These are phyloP conservation scores for Oenanthe sinensis DNA, from an alignment of 129 eudicot genomes.

Conservation along the genomic window DNA sequence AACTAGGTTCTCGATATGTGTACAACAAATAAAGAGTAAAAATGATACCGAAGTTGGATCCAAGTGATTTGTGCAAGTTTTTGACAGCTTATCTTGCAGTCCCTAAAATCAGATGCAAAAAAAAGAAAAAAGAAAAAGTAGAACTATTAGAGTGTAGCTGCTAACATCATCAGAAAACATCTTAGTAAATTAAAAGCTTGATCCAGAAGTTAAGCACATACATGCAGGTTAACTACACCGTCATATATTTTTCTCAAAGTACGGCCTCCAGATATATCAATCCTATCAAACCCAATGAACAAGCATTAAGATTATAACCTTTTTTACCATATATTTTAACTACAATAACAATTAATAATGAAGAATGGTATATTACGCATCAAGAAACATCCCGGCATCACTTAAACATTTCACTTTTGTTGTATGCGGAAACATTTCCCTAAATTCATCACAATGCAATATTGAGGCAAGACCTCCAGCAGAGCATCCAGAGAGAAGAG, in stretches of 20 bases:
- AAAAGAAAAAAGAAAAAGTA: not conserved
- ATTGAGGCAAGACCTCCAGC: slow-evolving; percentile 96
- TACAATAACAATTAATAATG: too few species aligned
- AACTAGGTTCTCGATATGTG: not conserved
- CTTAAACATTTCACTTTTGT: slow-evolving; percentile 88
- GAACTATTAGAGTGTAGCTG: not conserved
- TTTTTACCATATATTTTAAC: not conserved
- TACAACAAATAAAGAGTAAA: not conserved
- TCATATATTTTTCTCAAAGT: slow-evolving; percentile 53
- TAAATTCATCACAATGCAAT: slow-evolving; percentile 80
- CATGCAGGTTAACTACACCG: slow-evolving; percentile 87
- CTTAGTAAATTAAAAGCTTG: not conserved
- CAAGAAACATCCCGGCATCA: slow-evolving; percentile 95
- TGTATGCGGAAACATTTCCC: slow-evolving; percentile 38
- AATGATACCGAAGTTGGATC: slow-evolving; percentile 10
- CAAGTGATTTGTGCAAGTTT: slow-evolving; percentile 6
- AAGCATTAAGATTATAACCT: slow-evolving; percentile 1
- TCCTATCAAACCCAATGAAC: slow-evolving; percentile 22
- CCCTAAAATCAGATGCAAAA: not conserved
- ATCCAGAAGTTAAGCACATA: slow-evolving; percentile 13
- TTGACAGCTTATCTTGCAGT: slow-evolving; percentile 1
- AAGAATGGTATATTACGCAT: slow-evolving; percentile 37
- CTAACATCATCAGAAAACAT: not conserved
- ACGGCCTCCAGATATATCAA: slow-evolving; percentile 76
- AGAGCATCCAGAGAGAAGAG: slow-evolving; percentile 94